Percentiles rank a stretch among this genome's conserved stretches.
Conservation (phyloP, 495 filamentous ascomycete genomes). For the Astrothelium macrocarpum region DNA sequence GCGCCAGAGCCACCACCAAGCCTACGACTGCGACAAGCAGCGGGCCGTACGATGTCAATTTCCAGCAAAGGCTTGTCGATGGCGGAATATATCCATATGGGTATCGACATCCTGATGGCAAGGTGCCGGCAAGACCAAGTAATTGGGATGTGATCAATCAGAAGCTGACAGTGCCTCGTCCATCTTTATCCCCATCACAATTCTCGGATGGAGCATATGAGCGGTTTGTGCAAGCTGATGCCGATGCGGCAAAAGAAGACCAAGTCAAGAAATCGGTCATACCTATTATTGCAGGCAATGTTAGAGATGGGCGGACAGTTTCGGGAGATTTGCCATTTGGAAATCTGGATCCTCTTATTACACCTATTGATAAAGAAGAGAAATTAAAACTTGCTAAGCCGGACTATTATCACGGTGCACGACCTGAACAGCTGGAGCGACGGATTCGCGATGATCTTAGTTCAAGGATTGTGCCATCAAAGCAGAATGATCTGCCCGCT, state of each 20-base stretch:
- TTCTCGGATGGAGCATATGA: conserved; percentile 1
- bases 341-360: background rate
- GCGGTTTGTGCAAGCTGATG: background rate
- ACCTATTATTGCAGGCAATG: background rate
- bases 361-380: background rate
- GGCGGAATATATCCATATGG: background rate
- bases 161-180: background rate
- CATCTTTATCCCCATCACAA: conserved; percentile 7
- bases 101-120: conserved; percentile 1
- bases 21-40: conserved; percentile 11
- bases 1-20: background rate
- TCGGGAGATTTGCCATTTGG: background rate
- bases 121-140: background rate
- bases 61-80: background rate
- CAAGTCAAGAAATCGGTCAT: background rate
- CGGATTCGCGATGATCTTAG: background rate
- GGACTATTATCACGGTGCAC: conserved; percentile 5
- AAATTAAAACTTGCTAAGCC: background rate
- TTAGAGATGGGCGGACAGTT: background rate
- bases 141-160: conserved; percentile 1
- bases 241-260: background rate
- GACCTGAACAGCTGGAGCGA: background rate
- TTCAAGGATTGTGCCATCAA: background rate
- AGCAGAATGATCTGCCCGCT: background rate
- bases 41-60: conserved; percentile 22